Evolutionary conservation across 768 basidiomycete genomes (phyloP).

Genomic region (Lactarius psammicola): DNA sequence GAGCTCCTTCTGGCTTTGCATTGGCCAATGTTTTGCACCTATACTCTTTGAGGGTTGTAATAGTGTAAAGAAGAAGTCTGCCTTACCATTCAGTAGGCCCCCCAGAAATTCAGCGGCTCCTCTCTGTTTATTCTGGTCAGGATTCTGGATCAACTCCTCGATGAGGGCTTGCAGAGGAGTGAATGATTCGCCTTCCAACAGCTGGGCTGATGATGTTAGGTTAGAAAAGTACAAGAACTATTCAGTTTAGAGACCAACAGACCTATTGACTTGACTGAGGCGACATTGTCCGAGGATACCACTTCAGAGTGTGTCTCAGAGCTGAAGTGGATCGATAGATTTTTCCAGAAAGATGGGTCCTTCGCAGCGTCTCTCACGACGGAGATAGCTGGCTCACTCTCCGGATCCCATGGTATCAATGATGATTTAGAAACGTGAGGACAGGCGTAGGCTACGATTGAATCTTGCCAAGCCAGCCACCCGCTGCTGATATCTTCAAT

Average conservation of each 20-base stretch:
- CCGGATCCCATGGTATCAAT: constrained; percentile 58
- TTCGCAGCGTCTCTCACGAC: constrained; percentile 49
- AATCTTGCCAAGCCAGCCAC: constrained; percentile 63
- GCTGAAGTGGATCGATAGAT: constrained; percentile 64
- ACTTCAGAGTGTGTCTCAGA: constrained; percentile 73
- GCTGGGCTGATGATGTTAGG: constrained; percentile 55
- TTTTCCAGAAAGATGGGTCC: constrained; percentile 61
- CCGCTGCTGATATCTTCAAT: constrained; percentile 60
- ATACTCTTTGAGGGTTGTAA: constrained; percentile 12
- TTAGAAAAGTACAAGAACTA: background rate
- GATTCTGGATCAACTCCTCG: constrained; percentile 60
- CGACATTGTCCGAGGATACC: constrained; percentile 67
- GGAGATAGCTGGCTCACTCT: constrained; percentile 49
- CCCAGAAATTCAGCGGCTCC: constrained; percentile 84
- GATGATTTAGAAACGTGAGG: constrained; percentile 51
- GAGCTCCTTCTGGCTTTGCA: constrained; percentile 59
- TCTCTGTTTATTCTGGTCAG: constrained; percentile 83
- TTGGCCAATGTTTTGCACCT: constrained; percentile 89
- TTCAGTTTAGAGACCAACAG: constrained; percentile 29
- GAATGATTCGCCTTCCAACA: constrained; percentile 73
- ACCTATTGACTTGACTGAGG: constrained; percentile 76
- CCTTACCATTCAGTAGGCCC: constrained; percentile 59
- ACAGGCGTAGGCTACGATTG: constrained; percentile 45
- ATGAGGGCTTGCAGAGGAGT: constrained; percentile 58
- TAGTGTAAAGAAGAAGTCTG: constrained; percentile 1